A percentile compares a stretch with the other conserved stretches of the same genome.
Evolutionary conservation across 371 early-diverging fungal genomes (phyloP).

Genomic region (Syncephalis plumigaleata): DNA sequence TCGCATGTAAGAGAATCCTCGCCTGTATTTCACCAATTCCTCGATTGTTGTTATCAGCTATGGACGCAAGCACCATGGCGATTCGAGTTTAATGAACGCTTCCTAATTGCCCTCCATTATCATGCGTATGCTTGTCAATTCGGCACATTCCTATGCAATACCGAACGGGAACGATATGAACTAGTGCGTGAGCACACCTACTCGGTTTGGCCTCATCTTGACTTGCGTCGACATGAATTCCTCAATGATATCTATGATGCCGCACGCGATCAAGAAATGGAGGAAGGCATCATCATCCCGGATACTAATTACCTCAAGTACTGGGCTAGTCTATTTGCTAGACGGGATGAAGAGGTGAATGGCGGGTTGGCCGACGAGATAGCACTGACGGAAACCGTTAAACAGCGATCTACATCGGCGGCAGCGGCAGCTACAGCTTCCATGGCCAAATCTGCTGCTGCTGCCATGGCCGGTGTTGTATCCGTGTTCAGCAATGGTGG

Average conservation of each 20-base stretch:
- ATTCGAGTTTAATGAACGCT: constrained; percentile 80
- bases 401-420: too few relatives aligned
- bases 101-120: constrained; percentile 63
- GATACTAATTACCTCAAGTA: constrained; percentile 40
- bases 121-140: constrained; percentile 81
- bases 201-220: constrained; percentile 71
- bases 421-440: too few relatives aligned
- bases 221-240: constrained; percentile 27
- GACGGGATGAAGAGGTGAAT: constrained; percentile 37
- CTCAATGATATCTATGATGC: constrained; percentile 29
- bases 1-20: constrained; percentile 13
- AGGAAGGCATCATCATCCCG: constrained; percentile 36
- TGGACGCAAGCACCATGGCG: constrained; percentile 67
- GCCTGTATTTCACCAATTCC: constrained; percentile 90
- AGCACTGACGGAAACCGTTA: too few relatives aligned
- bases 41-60: constrained; percentile 89
- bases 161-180: constrained; percentile 46
- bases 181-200: constrained; percentile 25
- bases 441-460: too few relatives aligned
- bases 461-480: too few relatives aligned
- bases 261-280: constrained; percentile 18
- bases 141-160: constrained; percentile 86
- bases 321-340: constrained; percentile 50
- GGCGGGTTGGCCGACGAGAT: neutral
- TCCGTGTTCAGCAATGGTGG: too few relatives aligned